Conservation (phyloP, 2,329 filamentous ascomycete species). For the Periconia digitata region DNA sequence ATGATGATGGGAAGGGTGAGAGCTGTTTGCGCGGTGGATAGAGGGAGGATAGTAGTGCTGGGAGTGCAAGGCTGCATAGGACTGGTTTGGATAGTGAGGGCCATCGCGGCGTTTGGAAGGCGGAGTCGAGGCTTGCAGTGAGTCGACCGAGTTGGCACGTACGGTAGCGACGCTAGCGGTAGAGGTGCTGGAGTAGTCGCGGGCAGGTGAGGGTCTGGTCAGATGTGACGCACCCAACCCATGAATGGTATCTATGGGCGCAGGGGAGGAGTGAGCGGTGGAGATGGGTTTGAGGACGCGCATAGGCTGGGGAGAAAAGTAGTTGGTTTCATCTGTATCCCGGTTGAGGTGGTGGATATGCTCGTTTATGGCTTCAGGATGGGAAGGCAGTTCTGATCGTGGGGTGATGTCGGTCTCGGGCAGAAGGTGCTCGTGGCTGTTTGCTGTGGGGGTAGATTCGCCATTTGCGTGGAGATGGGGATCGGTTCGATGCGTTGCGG, state of each 20-base stretch:
- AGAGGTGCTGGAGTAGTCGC: slow-evolving; percentile 46
- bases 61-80: slow-evolving; percentile 51
- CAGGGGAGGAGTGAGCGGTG: slow-evolving; percentile 32
- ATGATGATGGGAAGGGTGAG: slow-evolving; percentile 47
- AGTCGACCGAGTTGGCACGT: slow-evolving; percentile 36
- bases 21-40: slow-evolving; percentile 44
- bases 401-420: slow-evolving; percentile 42
- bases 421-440: not conserved
- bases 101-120: slow-evolving; percentile 30
- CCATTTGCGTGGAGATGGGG: slow-evolving; percentile 9
- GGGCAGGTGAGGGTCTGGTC: slow-evolving; percentile 43
- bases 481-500: not conserved
- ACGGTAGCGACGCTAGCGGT: slow-evolving; percentile 46
- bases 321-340: slow-evolving; percentile 34
- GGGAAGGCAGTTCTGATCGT: slow-evolving; percentile 43
- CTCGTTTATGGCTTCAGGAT: slow-evolving; percentile 25
- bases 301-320: slow-evolving; percentile 44
- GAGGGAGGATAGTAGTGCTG: slow-evolving; percentile 49
- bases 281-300: slow-evolving; percentile 35
- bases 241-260: not conserved
- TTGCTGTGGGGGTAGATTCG: slow-evolving; percentile 1
- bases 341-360: slow-evolving; percentile 18
- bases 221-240: slow-evolving; percentile 26
- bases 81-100: slow-evolving; percentile 52
- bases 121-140: slow-evolving; percentile 19